Evolutionary conservation across 2,329 filamentous ascomycete genomes (phyloP), one percentile per base, ranked within the genome.

Genomic region (Phyllosticta citribraziliensis): DNA sequence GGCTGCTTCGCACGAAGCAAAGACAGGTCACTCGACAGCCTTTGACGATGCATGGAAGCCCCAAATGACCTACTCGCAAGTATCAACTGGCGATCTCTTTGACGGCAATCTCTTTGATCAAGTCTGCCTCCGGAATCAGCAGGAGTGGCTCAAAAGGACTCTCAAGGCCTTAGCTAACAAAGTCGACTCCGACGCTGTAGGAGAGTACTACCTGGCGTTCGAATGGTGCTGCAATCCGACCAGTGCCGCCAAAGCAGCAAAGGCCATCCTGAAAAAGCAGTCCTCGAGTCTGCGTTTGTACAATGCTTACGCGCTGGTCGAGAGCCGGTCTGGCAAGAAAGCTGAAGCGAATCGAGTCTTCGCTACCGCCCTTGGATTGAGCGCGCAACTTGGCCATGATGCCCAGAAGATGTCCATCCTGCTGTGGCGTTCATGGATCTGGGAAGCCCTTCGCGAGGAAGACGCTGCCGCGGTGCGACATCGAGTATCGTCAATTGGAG

Each of bases 221-320:
- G 84, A 87, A 66, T 82, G 81, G 56, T 69, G 73, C 0, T 81
- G 82, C 61, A 81, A 85, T 52, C 76, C 81, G 0, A 77, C 74
- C 1, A 76, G 74, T 2, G 83, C 85, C 25, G 87, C 83, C 65
- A 95, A 90, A 69, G 78, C 81, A 6, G 89, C 90, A 0, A 96
- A 90, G 67, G 74, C 75, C 6, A 76, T 96, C 0, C 73, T 97
- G n/a, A 93, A 88, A 69, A 80, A 79, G 55, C 82, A 84, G 60
- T 78, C 85, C 0, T 78, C 83, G 0, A 87, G 84, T 66, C 71
- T 89, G 2, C 76, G 79, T 14, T 76, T 97, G 0, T 97, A 95
- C 73, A 88, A 91, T 66, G 84, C 86, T 0, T 96, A 93, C 68
- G 89, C 88, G 0, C 74, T 90, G 14, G 83, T 91, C 3, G 89